phyloP scores from a whole-genome alignment of 1,284 basidiomycete genomes.

The Naganishia liquefaciens region DNA sequence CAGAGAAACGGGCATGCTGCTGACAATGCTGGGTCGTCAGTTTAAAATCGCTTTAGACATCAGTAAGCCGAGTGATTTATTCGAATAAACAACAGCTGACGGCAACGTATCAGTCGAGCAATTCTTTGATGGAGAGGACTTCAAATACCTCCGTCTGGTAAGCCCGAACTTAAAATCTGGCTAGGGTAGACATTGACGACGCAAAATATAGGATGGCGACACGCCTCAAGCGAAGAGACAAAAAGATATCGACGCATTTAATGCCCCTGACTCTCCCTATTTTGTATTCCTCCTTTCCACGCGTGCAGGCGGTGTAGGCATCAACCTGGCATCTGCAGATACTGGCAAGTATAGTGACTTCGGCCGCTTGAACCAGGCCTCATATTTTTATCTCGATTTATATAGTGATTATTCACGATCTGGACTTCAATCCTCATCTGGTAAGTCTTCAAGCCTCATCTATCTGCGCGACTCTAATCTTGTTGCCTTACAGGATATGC shows the following conservation, averaged over 20 bases:
- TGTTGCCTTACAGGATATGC: slow-evolving; percentile 43
- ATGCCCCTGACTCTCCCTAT: slow-evolving; percentile 77
- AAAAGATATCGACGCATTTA: slow-evolving; percentile 92
- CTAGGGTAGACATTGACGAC: slow-evolving; percentile 16
- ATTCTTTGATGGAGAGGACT: slow-evolving; percentile 84
- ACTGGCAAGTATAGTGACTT: slow-evolving; percentile 50
- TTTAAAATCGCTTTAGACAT: slow-evolving; percentile 88
- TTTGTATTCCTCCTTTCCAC: slow-evolving; percentile 93
- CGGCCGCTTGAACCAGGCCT: not conserved
- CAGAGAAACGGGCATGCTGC: no score
- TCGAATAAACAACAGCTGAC: slow-evolving; percentile 31
- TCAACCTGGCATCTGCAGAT: slow-evolving; percentile 67
- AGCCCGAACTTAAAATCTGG: slow-evolving; percentile 46
- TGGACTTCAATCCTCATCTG: slow-evolving; percentile 90
- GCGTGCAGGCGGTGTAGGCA: slow-evolving; percentile 92
- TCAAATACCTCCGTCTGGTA: slow-evolving; percentile 85
- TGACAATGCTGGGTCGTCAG: slow-evolving; percentile 53
- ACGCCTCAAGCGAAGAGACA: slow-evolving; percentile 85
- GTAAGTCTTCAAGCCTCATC: slow-evolving; percentile 53
- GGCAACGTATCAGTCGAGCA: slow-evolving; percentile 67
- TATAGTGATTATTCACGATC: slow-evolving; percentile 84
- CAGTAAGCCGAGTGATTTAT: slow-evolving; percentile 45
- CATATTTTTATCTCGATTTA: not conserved
- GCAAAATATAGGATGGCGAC: slow-evolving; percentile 70
- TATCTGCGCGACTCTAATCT: not conserved